Conservation (phyloP, 768 basidiomycete genomes). For the Trametopsis cervina region DNA sequence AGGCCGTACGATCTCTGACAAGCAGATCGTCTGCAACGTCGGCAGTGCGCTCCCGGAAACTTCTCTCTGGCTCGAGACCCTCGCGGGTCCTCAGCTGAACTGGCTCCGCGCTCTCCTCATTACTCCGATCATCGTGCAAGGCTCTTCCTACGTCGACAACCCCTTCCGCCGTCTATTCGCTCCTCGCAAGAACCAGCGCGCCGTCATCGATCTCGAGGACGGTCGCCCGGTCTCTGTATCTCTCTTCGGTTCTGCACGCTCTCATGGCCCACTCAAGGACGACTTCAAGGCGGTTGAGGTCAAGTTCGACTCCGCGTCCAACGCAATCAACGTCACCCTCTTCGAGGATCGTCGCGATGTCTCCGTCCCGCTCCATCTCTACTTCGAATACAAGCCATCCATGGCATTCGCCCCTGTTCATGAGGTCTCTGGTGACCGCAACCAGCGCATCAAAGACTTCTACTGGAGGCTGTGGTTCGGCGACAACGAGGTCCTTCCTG, state of each 20-base stretch:
- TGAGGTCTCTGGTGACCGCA: conserved; percentile 77
- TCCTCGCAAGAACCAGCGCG: conserved; percentile 74
- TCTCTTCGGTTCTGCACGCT: conserved; percentile 75
- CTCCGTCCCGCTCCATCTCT: conserved; percentile 73
- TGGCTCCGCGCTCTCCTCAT: conserved; percentile 87
- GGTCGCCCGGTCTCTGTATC: conserved; percentile 49
- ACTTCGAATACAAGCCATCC: conserved; percentile 82
- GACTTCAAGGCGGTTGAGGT: conserved; percentile 83
- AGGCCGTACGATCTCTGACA: conserved; percentile 33
- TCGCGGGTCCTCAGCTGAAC: conserved; percentile 74
- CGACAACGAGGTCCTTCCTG: conserved; percentile 67
- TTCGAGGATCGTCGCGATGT: conserved; percentile 76
- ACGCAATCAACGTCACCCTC: conserved; percentile 63
- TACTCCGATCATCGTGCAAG: conserved; percentile 82
- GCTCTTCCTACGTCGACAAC: conserved; percentile 79
- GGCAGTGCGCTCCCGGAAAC: conserved; percentile 48
- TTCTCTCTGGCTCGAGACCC: conserved; percentile 72
- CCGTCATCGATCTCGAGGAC: conserved; percentile 47
- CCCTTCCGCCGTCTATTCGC: conserved; percentile 81
- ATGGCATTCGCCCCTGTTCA: conserved; percentile 91
- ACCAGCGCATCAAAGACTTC: conserved; percentile 89
- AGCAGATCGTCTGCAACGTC: conserved; percentile 43
- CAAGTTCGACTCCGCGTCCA: conserved; percentile 43
- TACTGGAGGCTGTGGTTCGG: conserved; percentile 99
- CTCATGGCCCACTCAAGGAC: conserved; percentile 62